Percentiles rank a stretch among this genome's conserved stretches.
Conservation (phyloP, 768 basidiomycete species). For the Melanogaster broomeanus region DNA sequence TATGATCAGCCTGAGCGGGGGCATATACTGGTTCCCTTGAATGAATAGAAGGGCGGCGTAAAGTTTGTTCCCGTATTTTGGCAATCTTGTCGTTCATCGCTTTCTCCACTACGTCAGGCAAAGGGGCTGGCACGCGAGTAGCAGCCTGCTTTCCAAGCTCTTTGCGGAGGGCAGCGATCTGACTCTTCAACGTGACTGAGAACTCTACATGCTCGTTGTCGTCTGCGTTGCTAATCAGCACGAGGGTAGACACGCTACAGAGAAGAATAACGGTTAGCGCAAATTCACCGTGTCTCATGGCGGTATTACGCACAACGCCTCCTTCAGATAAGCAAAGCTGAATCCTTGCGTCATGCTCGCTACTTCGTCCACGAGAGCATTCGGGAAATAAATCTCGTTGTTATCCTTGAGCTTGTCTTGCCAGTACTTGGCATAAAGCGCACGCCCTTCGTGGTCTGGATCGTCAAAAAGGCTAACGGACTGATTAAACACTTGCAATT, state of each 20-base stretch:
- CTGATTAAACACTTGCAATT: not conserved
- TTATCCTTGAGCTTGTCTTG: constrained; percentile 71
- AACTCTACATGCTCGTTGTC: constrained; percentile 54
- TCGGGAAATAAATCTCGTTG: constrained; percentile 64
- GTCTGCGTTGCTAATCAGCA: constrained; percentile 57
- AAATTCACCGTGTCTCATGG: not conserved
- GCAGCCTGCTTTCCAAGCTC: constrained; percentile 54
- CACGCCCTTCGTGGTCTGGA: constrained; percentile 64
- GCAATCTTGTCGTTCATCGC: not conserved
- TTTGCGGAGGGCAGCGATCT: constrained; percentile 64
- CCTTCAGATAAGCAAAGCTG: constrained; percentile 88
- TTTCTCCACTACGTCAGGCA: not conserved
- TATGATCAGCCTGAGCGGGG: not conserved
- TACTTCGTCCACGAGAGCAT: constrained; percentile 58
- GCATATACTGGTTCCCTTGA: not conserved
- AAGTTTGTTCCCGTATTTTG: not conserved
- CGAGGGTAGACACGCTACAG: constrained; percentile 70
- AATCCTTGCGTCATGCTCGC: constrained; percentile 64
- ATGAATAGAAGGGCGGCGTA: not conserved
- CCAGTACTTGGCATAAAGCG: constrained; percentile 77
- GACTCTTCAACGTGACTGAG: constrained; percentile 46
- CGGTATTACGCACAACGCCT: constrained; percentile 68
- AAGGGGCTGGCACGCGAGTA: not conserved
- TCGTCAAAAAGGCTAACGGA: constrained; percentile 66
- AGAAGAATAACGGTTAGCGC: not conserved